Conservation (phyloP, 2,329 filamentous ascomycete species). For the Ilyonectria sp. region DNA sequence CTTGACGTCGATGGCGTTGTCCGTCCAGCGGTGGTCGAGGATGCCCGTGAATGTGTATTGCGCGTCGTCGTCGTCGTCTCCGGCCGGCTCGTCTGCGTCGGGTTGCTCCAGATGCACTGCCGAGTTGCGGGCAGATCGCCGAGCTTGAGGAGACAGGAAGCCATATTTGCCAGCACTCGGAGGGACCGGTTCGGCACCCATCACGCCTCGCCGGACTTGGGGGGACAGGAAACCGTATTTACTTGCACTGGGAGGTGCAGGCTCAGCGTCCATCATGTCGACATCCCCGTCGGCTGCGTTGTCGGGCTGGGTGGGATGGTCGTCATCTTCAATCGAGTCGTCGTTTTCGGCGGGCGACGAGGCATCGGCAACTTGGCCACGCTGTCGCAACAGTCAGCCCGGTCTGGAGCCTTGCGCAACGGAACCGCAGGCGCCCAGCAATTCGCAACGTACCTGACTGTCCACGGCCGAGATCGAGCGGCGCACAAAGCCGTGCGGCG, state of each 20-base stretch:
- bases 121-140: constrained; percentile 13
- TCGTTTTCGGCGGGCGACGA: constrained; percentile 13
- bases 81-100: background rate
- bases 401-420: constrained; percentile 1
- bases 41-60: constrained; percentile 44
- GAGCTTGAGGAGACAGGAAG: constrained; percentile 18
- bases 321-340: constrained; percentile 3
- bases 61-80: constrained; percentile 30
- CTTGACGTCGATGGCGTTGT: constrained; percentile 48
- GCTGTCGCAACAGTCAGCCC: constrained; percentile 18
- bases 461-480: constrained; percentile 29
- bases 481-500: constrained; percentile 30
- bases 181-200: background rate
- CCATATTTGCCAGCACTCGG: background rate
- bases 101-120: background rate
- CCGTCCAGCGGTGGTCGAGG: constrained; percentile 49
- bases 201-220: constrained; percentile 14
- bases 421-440: background rate
- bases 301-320: background rate
- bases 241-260: background rate
- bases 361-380: constrained; percentile 2
- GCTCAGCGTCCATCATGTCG: constrained; percentile 4
- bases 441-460: constrained; percentile 36
- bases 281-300: constrained; percentile 2
- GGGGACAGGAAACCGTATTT: constrained; percentile 12